phyloP scores from a whole-genome alignment of 2,329 filamentous ascomycete species.

The Colletotrichum melonis region DNA sequence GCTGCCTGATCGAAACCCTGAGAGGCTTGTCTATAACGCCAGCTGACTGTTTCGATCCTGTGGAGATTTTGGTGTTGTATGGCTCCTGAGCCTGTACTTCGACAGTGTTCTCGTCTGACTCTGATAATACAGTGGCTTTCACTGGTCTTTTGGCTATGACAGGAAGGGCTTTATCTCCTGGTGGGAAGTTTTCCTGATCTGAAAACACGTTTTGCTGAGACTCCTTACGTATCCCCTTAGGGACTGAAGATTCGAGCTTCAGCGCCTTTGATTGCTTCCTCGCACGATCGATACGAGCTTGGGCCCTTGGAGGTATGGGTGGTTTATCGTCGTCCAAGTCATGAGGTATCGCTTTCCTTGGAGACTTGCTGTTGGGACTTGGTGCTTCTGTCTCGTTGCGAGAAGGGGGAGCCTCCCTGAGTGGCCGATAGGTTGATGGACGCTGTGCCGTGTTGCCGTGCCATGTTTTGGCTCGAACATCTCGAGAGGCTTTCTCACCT shows the following conservation, averaged over 20 bases:
- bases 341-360: background rate
- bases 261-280: background rate
- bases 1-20: constrained; percentile 25
- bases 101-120: background rate
- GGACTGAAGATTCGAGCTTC: background rate
- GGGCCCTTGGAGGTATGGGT: constrained; percentile 17
- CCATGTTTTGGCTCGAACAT: constrained; percentile 25
- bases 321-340: background rate
- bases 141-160: background rate
- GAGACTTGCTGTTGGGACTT: constrained; percentile 1
- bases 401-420: background rate
- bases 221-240: constrained; percentile 2
- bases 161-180: background rate
- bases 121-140: background rate
- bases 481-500: constrained; percentile 6
- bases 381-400: background rate
- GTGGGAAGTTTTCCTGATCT: background rate
- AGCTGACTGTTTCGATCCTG: background rate
- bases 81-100: background rate
- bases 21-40: background rate
- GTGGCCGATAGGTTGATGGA: constrained; percentile 17
- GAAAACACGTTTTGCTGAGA: background rate
- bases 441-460: constrained; percentile 27
- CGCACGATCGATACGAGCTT: constrained; percentile 10
- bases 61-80: background rate